These are phyloP conservation scores for Heliamphora exappendiculata DNA, from an alignment of 148 eudicot genomes.

Conservation along the genomic window DNA sequence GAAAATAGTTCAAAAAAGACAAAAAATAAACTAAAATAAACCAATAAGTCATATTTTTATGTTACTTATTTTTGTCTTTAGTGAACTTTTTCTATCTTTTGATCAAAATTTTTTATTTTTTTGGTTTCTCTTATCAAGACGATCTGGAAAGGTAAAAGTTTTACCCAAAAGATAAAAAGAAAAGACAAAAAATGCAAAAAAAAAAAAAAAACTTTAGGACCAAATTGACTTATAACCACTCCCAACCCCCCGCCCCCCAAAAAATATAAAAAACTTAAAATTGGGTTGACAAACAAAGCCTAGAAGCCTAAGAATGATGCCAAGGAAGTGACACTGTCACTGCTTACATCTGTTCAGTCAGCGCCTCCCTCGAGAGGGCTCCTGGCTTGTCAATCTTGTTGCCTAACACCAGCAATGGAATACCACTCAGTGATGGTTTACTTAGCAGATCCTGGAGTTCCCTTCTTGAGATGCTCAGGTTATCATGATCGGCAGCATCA, in stretches of 20 bases:
- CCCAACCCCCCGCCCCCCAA: neutral
- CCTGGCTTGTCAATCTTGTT: constrained; percentile 90
- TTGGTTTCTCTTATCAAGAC: no score
- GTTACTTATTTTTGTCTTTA: no score
- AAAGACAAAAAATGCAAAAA: neutral
- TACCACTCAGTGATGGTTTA: constrained; percentile 76
- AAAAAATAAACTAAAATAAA: no score
- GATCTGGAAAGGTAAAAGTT: no score
- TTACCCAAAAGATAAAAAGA: no score
- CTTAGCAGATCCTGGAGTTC: constrained; percentile 91
- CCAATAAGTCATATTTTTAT: no score
- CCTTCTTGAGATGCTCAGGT: constrained; percentile 73
- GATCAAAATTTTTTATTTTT: no score
- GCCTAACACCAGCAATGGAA: constrained; percentile 91
- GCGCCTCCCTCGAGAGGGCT: constrained; percentile 64
- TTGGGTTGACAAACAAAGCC: neutral
- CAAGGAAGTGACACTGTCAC: neutral
- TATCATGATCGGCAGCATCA: constrained; percentile 94
- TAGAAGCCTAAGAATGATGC: neutral
- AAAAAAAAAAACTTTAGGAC: neutral
- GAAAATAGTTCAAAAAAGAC: no score
- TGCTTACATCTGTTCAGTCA: constrained; percentile 85
- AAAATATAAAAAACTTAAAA: neutral
- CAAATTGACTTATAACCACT: neutral
- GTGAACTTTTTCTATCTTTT: no score